Evolutionary conservation across 108 stramenopile genomes (phyloP).

Genomic region (Ochromonas danica): DNA sequence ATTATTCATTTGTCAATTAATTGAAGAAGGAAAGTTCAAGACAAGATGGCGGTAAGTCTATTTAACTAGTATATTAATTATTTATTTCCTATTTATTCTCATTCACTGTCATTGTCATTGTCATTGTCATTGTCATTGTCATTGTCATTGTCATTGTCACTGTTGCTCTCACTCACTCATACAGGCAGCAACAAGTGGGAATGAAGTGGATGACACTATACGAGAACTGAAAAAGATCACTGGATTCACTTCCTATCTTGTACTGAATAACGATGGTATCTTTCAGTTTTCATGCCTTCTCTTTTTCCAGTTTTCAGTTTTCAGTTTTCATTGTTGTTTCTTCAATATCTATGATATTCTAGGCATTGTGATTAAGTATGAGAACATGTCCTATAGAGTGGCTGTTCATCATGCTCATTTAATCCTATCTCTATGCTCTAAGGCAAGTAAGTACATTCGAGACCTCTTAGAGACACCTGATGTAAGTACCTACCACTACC

Average conservation of each 20-base stretch:
- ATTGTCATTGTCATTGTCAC: no score
- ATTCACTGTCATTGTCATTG: no score
- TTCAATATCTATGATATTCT: not conserved
- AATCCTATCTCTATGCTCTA: slow-evolving; percentile 65
- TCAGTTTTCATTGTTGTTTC: not conserved
- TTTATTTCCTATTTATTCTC: no score
- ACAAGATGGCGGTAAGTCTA: no score
- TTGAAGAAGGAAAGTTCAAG: no score
- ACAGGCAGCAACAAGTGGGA: slow-evolving; percentile 39
- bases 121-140: no score
- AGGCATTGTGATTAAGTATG: slow-evolving; percentile 75
- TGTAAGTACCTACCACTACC: slow-evolving; percentile 40
- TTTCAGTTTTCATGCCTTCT: no score
- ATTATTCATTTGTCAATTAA: no score
- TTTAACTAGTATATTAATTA: no score
- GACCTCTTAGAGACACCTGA: slow-evolving; percentile 64
- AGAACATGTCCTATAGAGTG: slow-evolving; percentile 65
- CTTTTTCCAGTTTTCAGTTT: not conserved
- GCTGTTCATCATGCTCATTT: slow-evolving; percentile 72
- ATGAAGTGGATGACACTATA: slow-evolving; percentile 72
- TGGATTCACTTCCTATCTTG: slow-evolving; percentile 68
- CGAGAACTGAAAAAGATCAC: slow-evolving; percentile 69
- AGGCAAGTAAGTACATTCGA: slow-evolving; percentile 59
- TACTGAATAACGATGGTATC: slow-evolving; percentile 71
- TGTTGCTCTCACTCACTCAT: no score